Percentiles rank a stretch among this genome's conserved stretches.
Evolutionary conservation across 2,329 filamentous ascomycete species (phyloP).

Genomic region (Cladophialophora carrionii): DNA sequence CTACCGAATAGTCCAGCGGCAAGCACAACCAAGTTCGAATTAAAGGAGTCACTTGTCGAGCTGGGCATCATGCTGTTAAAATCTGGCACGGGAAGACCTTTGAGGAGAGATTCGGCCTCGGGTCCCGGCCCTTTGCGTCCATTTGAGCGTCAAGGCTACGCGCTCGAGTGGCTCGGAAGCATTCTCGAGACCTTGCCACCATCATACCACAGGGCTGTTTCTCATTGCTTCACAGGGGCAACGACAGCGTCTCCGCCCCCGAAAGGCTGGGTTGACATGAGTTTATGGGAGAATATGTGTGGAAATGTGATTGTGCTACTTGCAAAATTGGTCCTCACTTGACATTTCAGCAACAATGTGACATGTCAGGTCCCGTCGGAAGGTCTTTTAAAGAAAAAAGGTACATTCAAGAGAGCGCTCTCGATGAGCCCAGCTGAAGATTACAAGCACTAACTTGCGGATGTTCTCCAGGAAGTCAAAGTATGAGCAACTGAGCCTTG

Average conservation of each 20-base stretch:
- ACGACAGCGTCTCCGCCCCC: not conserved
- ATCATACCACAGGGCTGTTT: not conserved
- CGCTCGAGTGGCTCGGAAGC: not conserved
- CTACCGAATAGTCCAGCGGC: not conserved
- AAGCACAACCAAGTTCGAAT: not conserved
- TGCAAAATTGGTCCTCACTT: not conserved
- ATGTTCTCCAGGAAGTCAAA: too few relatives aligned
- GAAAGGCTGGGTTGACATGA: slow-evolving; percentile 1
- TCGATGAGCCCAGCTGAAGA: not conserved
- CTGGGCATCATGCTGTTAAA: slow-evolving; percentile 22
- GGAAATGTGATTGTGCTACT: not conserved
- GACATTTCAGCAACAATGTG: not conserved
- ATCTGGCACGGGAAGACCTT: slow-evolving; percentile 23
- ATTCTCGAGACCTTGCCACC: not conserved
- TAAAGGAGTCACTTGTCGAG: slow-evolving; percentile 21
- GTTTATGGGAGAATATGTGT: not conserved
- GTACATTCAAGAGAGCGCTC: not conserved
- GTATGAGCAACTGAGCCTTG: too few relatives aligned
- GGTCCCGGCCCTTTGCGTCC: not conserved
- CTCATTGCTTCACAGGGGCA: not conserved
- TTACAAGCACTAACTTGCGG: not conserved
- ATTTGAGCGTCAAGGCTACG: not conserved
- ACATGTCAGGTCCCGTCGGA: too few relatives aligned
- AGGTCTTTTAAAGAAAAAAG: too few relatives aligned
- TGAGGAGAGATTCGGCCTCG: not conserved